These are phyloP conservation scores for Hydrangea macrophylla DNA, from an alignment of 148 eudicot genomes.

Conservation along the genomic window DNA sequence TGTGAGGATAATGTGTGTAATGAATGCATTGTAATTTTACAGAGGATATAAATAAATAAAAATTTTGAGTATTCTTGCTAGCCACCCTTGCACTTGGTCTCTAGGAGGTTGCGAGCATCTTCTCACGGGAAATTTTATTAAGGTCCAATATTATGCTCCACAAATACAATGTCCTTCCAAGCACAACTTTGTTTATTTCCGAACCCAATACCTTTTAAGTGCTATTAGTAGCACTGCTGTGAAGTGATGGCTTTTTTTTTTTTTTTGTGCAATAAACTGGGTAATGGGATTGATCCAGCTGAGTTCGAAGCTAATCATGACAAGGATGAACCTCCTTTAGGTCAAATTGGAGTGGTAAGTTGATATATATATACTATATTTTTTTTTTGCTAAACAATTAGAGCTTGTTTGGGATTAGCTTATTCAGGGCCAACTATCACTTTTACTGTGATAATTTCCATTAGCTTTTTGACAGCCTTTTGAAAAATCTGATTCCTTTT, in stretches of 20 bases:
- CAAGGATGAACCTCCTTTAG: background rate
- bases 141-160: background rate
- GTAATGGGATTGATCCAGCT: background rate
- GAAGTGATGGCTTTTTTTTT: background rate
- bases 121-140: constrained; percentile 9
- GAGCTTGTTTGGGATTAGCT: too few species aligned
- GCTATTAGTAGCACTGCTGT: background rate
- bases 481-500: too few species aligned
- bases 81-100: constrained; percentile 23
- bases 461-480: too few species aligned
- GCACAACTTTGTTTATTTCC: background rate
- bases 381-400: too few species aligned
- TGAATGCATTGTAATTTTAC: too few species aligned
- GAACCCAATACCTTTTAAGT: background rate
- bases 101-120: constrained; percentile 4
- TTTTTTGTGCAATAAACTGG: too few species aligned
- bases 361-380: too few species aligned
- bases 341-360: background rate
- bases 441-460: too few species aligned
- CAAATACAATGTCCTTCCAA: background rate
- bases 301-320: background rate
- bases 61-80: constrained; percentile 18
- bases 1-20: too few species aligned
- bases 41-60: too few species aligned
- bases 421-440: too few species aligned